Percentiles rank a stretch among this genome's conserved stretches.
Evolutionary conservation across 257 asterid species (phyloP).

Genomic region (Leonotis leonurus): DNA sequence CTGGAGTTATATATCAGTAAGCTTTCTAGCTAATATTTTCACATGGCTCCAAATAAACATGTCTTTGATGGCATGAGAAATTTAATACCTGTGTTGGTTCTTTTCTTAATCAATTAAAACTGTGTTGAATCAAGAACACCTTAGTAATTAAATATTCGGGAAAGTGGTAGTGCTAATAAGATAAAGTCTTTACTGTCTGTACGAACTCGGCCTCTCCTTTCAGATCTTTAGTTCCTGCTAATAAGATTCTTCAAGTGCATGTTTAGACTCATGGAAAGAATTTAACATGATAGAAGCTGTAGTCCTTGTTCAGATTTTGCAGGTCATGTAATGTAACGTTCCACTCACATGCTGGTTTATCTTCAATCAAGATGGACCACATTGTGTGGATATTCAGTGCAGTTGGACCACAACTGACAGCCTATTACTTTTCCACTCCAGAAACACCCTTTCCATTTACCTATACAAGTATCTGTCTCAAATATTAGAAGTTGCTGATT

Average conservation of each 20-base stretch:
- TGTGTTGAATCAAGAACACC: background rate
- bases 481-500: slow-evolving; percentile 24
- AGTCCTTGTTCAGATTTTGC: background rate
- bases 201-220: background rate
- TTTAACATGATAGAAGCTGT: background rate
- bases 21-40: background rate
- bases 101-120: background rate
- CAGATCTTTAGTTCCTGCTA: too few species aligned
- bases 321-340: slow-evolving; percentile 1
- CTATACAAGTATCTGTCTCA: slow-evolving; percentile 19
- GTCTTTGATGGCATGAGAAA: too few species aligned
- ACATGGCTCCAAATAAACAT: background rate
- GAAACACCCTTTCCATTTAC: slow-evolving; percentile 30
- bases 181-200: background rate
- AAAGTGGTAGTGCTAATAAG: too few species aligned
- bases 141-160: too few species aligned
- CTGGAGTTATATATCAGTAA: background rate
- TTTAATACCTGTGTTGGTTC: too few species aligned
- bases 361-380: slow-evolving; percentile 39
- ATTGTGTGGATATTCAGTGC: slow-evolving; percentile 29
- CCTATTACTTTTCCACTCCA: slow-evolving; percentile 19
- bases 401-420: slow-evolving; percentile 47
- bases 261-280: background rate
- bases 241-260: background rate
- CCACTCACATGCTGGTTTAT: slow-evolving; percentile 20